Evolutionary conservation across 2,329 filamentous ascomycete genomes (phyloP), one percentile per base, ranked within the genome.

Genomic region (Botrytis paeoniae): DNA sequence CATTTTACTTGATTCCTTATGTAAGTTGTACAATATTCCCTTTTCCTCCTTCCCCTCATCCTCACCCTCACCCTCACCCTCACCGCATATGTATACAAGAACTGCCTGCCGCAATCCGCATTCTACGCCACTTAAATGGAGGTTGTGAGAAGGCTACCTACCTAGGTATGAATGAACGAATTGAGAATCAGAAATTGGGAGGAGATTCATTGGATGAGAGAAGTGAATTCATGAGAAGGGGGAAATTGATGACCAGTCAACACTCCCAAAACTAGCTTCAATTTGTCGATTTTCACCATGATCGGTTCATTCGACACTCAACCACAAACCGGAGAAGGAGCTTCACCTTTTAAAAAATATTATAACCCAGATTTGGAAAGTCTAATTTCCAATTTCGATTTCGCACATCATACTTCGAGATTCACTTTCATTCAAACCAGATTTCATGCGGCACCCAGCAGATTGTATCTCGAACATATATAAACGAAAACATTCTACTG

Each of bases 41-140:
- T 68, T 9, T n/a, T 14, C 41, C 16, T 22, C n/a, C 20, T 29
- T n/a, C 12, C 63, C 32, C 25, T 66, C 14, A 8, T 20, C 37
- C 25, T 10, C 39, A n/a, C n/a, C 41, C 25, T n/a, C 54, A 12
- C 20, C 66, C 66, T 69, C 14, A 12, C 66, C 29, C 29, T 59
- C 6, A 60, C 70, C 18, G 51, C 62, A 72, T 60, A 20, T 45
- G 39, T 69, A 43, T 57, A 57, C 65, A 54, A 66, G 45, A 69
- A 57, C n/a, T 71, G 59, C 43, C 69, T 71, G 59, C 43, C 69
- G 61, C 70, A 66, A 66, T 35, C 70, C 70, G 60, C 43, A 41
- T n/a, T 43, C 25, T n/a, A 51, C 18, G 51, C n/a, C 57, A 14
- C 32, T 25, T 20, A 29, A 39, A 29, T 16, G 25, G 4, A 66